Evolutionary conservation across 768 basidiomycete species (phyloP), one percentile per base, ranked within the genome.

Genomic region (Boletus subcaerulescens): DNA sequence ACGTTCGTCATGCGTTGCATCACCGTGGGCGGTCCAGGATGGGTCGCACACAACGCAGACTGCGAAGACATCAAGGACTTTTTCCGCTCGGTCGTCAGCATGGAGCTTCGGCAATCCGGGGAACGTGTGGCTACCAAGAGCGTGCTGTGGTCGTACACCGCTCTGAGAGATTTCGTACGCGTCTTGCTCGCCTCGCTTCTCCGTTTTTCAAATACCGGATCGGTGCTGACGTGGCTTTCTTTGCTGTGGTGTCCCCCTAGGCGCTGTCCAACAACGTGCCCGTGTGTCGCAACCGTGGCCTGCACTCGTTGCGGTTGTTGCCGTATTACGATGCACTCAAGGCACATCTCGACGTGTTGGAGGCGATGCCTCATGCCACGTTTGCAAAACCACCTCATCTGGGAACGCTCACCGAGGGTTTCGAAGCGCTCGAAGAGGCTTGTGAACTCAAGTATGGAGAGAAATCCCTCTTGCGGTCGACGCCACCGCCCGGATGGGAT

Each of bases 41-140:
- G 87, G 87, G 73, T 84, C 20, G 86, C 85, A 0, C 74, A 78
- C 63, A 89, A 89, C 56, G 76, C 85, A 9, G 82, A 85, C 55
- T 77, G 70, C 47, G 87, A 89, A 53, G 86, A 85, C 53, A 76
- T 90, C 65, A 89, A 86, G 56, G 87, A 89, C 62, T 88, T 87
- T 66, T 83, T 89, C 68, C 77, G 87, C 17, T 77, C 82, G 1
- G 80, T 79, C 45, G 81, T 90, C 57, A 79, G 78, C 56, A 89
- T 90, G 87, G 87, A 90, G 65, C 77, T 90, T 70, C 78, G 88
- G 29, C 85, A 90, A 68, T 84, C 86, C 0, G 88, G 87, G 17
- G 87, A 89, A 60, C 78, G 87, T 31, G 86, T 89, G 18, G 88
- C 88, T 9, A 89, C 87, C 9, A 89, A 88, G 76, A 87, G 85